Percentiles rank a stretch among this genome's conserved stretches.
phyloP scores from a whole-genome alignment of 257 asterid genomes.

The Buddleja alternifolia region DNA sequence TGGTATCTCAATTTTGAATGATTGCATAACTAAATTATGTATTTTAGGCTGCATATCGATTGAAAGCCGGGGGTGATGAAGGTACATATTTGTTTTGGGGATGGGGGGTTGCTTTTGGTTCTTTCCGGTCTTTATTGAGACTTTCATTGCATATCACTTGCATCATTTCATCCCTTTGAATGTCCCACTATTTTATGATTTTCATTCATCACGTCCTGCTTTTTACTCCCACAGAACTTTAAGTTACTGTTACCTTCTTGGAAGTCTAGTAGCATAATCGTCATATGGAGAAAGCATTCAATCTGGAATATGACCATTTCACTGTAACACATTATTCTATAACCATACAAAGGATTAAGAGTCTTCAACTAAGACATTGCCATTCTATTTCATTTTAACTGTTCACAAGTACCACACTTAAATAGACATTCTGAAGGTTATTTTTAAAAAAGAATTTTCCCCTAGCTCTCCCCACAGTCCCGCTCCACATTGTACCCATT shows the following conservation, averaged over 20 bases:
- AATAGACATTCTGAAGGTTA: too few relatives aligned
- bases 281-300: not conserved
- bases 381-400: too few relatives aligned
- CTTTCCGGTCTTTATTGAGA: not conserved
- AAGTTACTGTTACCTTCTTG: not conserved
- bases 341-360: too few relatives aligned
- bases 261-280: not conserved
- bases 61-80: conserved; percentile 16
- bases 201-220: not conserved
- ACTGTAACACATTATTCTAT: too few relatives aligned
- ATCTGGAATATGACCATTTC: not conserved
- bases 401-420: too few relatives aligned
- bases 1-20: conserved; percentile 14
- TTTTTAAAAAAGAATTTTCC: too few relatives aligned
- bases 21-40: not conserved
- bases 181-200: conserved; percentile 13
- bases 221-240: not conserved
- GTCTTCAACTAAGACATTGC: too few relatives aligned
- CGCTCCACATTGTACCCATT: too few relatives aligned
- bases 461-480: too few relatives aligned
- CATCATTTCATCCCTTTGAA: conserved; percentile 5
- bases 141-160: conserved; percentile 6
- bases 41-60: conserved; percentile 20
- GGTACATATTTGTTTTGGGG: conserved; percentile 1
- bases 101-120: conserved; percentile 1